A percentile compares a stretch with the other conserved stretches of the same genome.
These are phyloP conservation scores for Cyphellophora attinorum DNA, from an alignment of 2,329 filamentous ascomycete genomes.

Conservation along the genomic window DNA sequence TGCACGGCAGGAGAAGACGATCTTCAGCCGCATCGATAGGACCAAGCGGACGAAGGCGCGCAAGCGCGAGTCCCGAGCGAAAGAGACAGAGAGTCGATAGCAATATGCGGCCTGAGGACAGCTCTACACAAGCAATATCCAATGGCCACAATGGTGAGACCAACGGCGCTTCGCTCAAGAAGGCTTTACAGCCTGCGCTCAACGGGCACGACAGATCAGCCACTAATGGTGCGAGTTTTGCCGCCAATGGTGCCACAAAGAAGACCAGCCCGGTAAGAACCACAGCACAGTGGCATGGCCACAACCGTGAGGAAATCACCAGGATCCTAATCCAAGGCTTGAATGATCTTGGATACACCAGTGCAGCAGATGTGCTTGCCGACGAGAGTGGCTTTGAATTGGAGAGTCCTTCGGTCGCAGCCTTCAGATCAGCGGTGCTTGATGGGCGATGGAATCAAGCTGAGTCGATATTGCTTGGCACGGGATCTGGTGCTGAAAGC, in stretches of 20 bases:
- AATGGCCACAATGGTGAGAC: slow-evolving; percentile 48
- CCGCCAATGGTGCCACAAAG: slow-evolving; percentile 30
- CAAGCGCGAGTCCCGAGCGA: slow-evolving; percentile 24
- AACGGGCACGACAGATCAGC: slow-evolving; percentile 45
- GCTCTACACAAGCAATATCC: slow-evolving; percentile 35
- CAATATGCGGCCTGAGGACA: slow-evolving; percentile 57
- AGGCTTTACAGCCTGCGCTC: slow-evolving; percentile 36
- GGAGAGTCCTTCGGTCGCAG: slow-evolving; percentile 76
- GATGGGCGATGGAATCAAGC: slow-evolving; percentile 74
- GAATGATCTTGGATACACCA: slow-evolving; percentile 75
- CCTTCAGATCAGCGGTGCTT: slow-evolving; percentile 72
- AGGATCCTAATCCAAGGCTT: slow-evolving; percentile 86
- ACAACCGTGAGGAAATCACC: slow-evolving; percentile 87
- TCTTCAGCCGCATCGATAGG: slow-evolving; percentile 18
- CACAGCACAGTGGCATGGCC: slow-evolving; percentile 61
- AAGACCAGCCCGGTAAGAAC: slow-evolving; percentile 19
- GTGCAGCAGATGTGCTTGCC: slow-evolving; percentile 64
- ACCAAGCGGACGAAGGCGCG: slow-evolving; percentile 18
- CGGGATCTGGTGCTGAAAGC: slow-evolving; percentile 30
- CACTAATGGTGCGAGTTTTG: slow-evolving; percentile 26
- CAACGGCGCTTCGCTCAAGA: slow-evolving; percentile 46
- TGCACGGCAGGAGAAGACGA: slow-evolving; percentile 6
- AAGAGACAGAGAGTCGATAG: slow-evolving; percentile 48
- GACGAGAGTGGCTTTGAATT: slow-evolving; percentile 79
- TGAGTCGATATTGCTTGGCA: slow-evolving; percentile 64